phyloP scores from a whole-genome alignment of 768 basidiomycete species.

The Stropharia rugosoannulata region DNA sequence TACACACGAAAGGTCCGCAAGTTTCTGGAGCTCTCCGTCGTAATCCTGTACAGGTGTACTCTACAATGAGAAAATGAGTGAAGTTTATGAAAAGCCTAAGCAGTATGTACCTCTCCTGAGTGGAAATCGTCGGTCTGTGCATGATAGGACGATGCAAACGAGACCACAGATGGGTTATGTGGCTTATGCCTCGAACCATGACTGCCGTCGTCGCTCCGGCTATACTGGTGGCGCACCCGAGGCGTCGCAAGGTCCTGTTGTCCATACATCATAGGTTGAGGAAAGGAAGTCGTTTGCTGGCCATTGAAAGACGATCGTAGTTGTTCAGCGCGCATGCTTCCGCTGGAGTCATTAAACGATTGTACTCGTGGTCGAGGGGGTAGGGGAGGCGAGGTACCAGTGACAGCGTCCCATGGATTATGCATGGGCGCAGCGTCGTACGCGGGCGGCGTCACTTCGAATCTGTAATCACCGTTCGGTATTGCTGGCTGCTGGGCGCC shows the following conservation, averaged over 20 bases:
- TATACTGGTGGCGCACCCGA: conserved; percentile 33
- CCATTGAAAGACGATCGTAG: conserved; percentile 26
- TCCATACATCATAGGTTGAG: conserved; percentile 53
- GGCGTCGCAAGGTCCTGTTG: conserved; percentile 18
- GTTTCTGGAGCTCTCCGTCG: conserved; percentile 4
- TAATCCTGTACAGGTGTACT: conserved; percentile 11
- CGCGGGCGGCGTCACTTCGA: conserved; percentile 10
- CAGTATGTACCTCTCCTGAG: conserved; percentile 30
- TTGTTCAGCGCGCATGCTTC: conserved; percentile 9
- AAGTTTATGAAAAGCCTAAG: too few relatives aligned
- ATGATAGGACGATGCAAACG: conserved; percentile 38
- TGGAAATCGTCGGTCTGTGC: conserved; percentile 33
- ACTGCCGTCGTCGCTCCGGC: conserved; percentile 35
- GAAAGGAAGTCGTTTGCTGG: conserved; percentile 38
- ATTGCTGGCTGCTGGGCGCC: conserved; percentile 21
- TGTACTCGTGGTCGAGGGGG: conserved; percentile 26
- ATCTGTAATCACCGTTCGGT: neutral
- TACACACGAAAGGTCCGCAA: conserved; percentile 22
- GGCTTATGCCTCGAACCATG: conserved; percentile 14
- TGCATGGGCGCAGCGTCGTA: neutral
- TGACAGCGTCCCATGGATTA: conserved; percentile 10
- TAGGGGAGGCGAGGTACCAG: conserved; percentile 2
- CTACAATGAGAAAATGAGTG: neutral
- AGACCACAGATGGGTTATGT: conserved; percentile 33
- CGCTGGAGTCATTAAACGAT: conserved; percentile 27